Percentiles rank a stretch among this genome's conserved stretches.
Evolutionary conservation across 169 alveolate genomes (phyloP).

Genomic region (Plasmodium inui): DNA sequence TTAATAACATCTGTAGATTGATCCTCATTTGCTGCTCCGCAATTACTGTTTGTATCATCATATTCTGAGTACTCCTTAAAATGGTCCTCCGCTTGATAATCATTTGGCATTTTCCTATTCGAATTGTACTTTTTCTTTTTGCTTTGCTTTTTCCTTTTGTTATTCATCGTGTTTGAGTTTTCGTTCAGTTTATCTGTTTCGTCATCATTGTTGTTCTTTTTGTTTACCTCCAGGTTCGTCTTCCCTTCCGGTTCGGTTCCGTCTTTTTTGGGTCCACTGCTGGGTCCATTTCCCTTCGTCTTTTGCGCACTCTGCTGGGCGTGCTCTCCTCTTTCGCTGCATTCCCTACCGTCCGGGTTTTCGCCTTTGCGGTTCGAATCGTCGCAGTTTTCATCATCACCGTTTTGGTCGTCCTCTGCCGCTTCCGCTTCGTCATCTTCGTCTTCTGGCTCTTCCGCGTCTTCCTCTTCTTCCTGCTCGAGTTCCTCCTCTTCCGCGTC

Average conservation of each 20-base stretch:
- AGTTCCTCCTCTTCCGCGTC: constrained; percentile 10
- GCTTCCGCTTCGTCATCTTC: background rate
- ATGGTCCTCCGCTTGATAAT: constrained; percentile 11
- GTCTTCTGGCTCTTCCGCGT: background rate
- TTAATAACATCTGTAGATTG: constrained; percentile 21
- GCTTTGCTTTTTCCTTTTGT: constrained; percentile 19
- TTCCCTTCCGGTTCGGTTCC: background rate
- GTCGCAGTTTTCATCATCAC: background rate
- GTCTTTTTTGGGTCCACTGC: background rate
- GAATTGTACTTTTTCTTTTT: constrained; percentile 33
- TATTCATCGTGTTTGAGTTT: background rate
- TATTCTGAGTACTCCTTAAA: constrained; percentile 21
- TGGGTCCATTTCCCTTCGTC: background rate
- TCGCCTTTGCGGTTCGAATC: background rate
- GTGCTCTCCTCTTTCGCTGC: background rate
- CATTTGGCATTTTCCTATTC: background rate
- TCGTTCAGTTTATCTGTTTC: background rate
- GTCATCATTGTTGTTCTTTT: background rate
- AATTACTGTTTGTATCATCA: constrained; percentile 18
- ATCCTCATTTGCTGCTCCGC: constrained; percentile 20
- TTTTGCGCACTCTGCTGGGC: background rate
- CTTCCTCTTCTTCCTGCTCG: background rate
- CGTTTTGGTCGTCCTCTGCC: background rate
- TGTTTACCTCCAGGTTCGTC: background rate
- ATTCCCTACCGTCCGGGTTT: background rate